Percentiles rank a stretch among this genome's conserved stretches.
Conservation (phyloP, 768 basidiomycete species). For the Pisolithus albus region DNA sequence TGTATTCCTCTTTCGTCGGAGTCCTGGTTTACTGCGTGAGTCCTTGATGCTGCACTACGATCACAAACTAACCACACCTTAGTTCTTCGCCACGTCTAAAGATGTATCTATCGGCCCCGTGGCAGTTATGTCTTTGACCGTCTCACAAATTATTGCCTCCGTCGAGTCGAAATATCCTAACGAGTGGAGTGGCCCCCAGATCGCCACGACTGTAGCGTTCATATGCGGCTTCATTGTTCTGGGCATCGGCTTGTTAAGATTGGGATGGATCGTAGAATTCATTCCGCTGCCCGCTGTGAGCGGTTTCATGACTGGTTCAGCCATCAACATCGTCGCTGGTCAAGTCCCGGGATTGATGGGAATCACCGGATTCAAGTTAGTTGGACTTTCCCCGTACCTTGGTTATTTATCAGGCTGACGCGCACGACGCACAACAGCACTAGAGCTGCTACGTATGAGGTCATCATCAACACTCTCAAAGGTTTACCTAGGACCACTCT, state of each 20-base stretch:
- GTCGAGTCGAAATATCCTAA: conserved; percentile 49
- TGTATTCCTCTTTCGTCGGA: conserved; percentile 92
- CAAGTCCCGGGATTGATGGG: conserved; percentile 91
- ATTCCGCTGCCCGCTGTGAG: conserved; percentile 82
- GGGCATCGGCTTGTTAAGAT: conserved; percentile 77
- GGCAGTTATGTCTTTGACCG: conserved; percentile 93
- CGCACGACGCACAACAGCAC: conserved; percentile 44
- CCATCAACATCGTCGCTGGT: conserved; percentile 81
- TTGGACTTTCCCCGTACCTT: conserved; percentile 3
- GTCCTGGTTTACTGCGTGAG: conserved; percentile 77
- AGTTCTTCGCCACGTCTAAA: conserved; percentile 96
- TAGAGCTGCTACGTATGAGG: conserved; percentile 73
- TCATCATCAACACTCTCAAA: conserved; percentile 91
- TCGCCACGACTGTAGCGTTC: conserved; percentile 81
- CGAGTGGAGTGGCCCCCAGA: conserved; percentile 61
- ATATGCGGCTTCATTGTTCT: conserved; percentile 89
- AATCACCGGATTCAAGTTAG: conserved; percentile 75
- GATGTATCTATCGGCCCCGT: conserved; percentile 99
- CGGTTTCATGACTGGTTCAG: conserved; percentile 97
- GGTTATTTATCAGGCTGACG: background rate
- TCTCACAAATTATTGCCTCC: conserved; percentile 69
- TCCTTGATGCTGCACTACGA: background rate
- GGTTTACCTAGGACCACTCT: conserved; percentile 61
- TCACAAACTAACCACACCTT: background rate
- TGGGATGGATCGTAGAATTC: conserved; percentile 95